A percentile compares a stretch with the other conserved stretches of the same genome.
phyloP scores from a whole-genome alignment of 345 rosid species.

The Noccaea bulbosa region DNA sequence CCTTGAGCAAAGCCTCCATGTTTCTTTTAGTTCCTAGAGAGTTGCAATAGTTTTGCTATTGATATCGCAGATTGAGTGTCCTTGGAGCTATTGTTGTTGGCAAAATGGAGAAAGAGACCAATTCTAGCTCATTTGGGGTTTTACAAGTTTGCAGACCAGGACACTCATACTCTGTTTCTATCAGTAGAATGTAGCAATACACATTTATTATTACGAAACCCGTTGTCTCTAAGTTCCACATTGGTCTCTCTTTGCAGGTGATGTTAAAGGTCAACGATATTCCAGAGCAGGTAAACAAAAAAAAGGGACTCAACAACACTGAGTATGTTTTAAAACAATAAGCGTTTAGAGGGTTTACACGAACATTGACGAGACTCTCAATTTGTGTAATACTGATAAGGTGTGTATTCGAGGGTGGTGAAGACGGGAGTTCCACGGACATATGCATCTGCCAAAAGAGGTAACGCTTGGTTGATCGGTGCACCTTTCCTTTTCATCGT shows the following conservation, averaged over 20 bases:
- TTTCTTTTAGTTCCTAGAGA: not conserved
- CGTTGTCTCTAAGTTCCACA: not conserved
- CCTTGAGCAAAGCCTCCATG: not conserved
- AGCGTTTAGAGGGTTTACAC: slow-evolving; percentile 47
- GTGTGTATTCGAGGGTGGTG: slow-evolving; percentile 58
- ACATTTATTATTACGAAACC: not conserved
- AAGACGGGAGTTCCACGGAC: slow-evolving; percentile 68
- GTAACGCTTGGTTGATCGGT: slow-evolving; percentile 55
- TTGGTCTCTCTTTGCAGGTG: slow-evolving; percentile 31
- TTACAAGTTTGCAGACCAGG: slow-evolving; percentile 54
- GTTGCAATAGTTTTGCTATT: not conserved
- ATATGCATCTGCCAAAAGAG: slow-evolving; percentile 54
- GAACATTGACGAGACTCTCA: not conserved
- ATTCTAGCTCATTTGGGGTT: slow-evolving; percentile 32
- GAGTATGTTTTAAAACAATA: slow-evolving; percentile 38
- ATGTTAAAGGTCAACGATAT: slow-evolving; percentile 30
- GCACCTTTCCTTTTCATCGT: slow-evolving; percentile 67
- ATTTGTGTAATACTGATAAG: slow-evolving; percentile 41
- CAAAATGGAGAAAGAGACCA: not conserved
- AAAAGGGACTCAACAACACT: not conserved
- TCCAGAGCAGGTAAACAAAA: slow-evolving; percentile 51
- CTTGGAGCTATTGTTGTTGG: slow-evolving; percentile 16
- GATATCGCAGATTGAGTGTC: not conserved
- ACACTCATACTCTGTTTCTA: slow-evolving; percentile 10
- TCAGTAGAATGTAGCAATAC: not conserved